Conservation (phyloP, 2,329 filamentous ascomycete species). For the Cyphellophora europaea region DNA sequence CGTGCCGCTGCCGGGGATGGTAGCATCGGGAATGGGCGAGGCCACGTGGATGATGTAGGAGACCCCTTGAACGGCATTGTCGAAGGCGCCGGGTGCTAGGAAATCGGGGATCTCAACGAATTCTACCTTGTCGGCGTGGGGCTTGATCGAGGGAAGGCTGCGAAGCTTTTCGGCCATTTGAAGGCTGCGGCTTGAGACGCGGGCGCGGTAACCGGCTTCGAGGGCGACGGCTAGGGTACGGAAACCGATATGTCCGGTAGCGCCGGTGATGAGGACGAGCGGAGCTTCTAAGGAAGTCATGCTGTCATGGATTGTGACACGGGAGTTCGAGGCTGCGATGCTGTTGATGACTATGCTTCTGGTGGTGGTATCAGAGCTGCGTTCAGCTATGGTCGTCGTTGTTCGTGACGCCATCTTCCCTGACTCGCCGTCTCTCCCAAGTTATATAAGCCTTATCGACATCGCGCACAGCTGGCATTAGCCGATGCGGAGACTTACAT, state of each 20-base stretch:
- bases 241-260: slow-evolving; percentile 32
- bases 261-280: slow-evolving; percentile 28
- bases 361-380: too few relatives aligned
- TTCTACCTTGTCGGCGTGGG: slow-evolving; percentile 8
- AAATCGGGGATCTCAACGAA: slow-evolving; percentile 29
- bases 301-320: too few relatives aligned
- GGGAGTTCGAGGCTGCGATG: too few relatives aligned
- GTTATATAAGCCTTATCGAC: too few relatives aligned
- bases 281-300: too few relatives aligned
- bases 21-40: slow-evolving; percentile 9
- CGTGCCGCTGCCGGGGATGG: too few relatives aligned
- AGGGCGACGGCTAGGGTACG: slow-evolving; percentile 28
- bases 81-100: slow-evolving; percentile 27
- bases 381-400: too few relatives aligned
- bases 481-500: too few relatives aligned
- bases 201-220: slow-evolving; percentile 28
- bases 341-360: too few relatives aligned
- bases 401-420: too few relatives aligned
- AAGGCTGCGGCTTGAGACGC: slow-evolving; percentile 22
- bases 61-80: slow-evolving; percentile 30
- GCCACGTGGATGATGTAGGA: slow-evolving; percentile 26
- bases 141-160: slow-evolving; percentile 6
- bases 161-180: slow-evolving; percentile 10
- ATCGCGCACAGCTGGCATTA: too few relatives aligned
- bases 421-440: too few relatives aligned